Conservation (phyloP, 345 rosid genomes). For the Murraya koenigii region DNA sequence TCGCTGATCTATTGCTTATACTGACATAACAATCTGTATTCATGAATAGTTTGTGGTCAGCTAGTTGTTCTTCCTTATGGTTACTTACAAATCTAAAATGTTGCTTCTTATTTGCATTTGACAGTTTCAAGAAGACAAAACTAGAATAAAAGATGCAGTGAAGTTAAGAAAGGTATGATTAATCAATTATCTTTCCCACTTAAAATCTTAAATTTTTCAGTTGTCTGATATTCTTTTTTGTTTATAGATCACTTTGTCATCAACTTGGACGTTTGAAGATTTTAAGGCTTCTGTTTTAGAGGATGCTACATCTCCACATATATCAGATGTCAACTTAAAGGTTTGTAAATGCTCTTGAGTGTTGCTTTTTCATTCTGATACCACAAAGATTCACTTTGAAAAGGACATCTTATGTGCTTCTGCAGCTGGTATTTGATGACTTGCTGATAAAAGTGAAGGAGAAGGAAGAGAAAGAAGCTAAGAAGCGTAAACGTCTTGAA, state of each 20-base stretch:
- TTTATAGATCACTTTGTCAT: slow-evolving; percentile 52
- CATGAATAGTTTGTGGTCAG: not conserved
- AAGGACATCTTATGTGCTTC: slow-evolving; percentile 1
- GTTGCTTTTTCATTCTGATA: not conserved
- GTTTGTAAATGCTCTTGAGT: slow-evolving; percentile 25
- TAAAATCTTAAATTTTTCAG: slow-evolving; percentile 9
- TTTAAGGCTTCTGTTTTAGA: slow-evolving; percentile 63
- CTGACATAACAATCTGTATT: not conserved
- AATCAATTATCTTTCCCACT: not conserved
- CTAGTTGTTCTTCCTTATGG: not conserved
- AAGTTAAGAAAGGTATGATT: slow-evolving; percentile 68
- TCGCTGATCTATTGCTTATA: not conserved
- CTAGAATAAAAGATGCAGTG: slow-evolving; percentile 67
- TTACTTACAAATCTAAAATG: not conserved
- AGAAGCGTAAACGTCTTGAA: slow-evolving; percentile 66
- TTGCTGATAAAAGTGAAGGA: slow-evolving; percentile 78
- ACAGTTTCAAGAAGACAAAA: slow-evolving; percentile 83
- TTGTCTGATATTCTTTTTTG: slow-evolving; percentile 24
- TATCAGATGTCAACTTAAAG: slow-evolving; percentile 65
- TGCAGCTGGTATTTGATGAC: slow-evolving; percentile 76
- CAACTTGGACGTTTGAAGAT: slow-evolving; percentile 73
- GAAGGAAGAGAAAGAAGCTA: slow-evolving; percentile 91
- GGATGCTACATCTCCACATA: slow-evolving; percentile 43
- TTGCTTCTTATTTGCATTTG: slow-evolving; percentile 23
- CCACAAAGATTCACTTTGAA: not conserved